These are phyloP conservation scores for Hyphodiscus hymeniophilus DNA, from an alignment of 495 filamentous ascomycete species.

Conservation along the genomic window DNA sequence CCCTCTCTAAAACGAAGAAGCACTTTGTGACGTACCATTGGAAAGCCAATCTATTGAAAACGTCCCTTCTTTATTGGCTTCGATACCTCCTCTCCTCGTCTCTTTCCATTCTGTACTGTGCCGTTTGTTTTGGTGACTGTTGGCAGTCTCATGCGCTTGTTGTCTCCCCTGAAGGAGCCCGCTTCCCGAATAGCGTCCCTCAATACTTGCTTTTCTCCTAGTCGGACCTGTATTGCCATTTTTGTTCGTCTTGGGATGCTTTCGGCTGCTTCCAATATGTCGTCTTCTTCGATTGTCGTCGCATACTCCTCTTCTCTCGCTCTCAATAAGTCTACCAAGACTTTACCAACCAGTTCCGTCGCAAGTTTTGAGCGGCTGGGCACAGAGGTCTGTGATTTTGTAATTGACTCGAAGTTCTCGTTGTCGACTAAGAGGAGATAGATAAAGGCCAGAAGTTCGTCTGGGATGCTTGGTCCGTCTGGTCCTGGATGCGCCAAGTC, in stretches of 20 bases:
- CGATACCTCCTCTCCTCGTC: constrained; percentile 17
- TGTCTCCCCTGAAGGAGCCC: constrained; percentile 16
- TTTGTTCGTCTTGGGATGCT: constrained; percentile 33
- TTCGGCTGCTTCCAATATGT: constrained; percentile 34
- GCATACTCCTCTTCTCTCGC: constrained; percentile 43
- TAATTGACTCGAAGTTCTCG: constrained; percentile 27
- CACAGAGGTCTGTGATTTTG: constrained; percentile 31
- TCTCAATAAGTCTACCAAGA: constrained; percentile 27
- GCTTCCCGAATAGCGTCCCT: constrained; percentile 34
- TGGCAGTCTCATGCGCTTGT: constrained; percentile 23
- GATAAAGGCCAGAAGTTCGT: constrained; percentile 24
- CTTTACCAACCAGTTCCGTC: constrained; percentile 29
- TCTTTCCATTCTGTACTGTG: constrained; percentile 23
- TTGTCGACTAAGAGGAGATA: constrained; percentile 28
- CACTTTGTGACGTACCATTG: constrained; percentile 27
- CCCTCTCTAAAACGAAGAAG: neutral
- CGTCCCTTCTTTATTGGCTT: constrained; percentile 20
- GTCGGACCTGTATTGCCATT: constrained; percentile 70
- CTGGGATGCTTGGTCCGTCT: constrained; percentile 17
- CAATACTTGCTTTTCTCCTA: constrained; percentile 73
- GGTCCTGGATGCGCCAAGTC: constrained; percentile 14
- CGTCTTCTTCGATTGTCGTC: constrained; percentile 57
- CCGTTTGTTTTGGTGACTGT: neutral
- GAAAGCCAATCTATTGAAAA: constrained; percentile 27
- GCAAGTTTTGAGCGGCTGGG: constrained; percentile 33